Evolutionary conservation across 176 grass and related monocot genomes (phyloP).

Genomic region (Phyllostachys edulis): DNA sequence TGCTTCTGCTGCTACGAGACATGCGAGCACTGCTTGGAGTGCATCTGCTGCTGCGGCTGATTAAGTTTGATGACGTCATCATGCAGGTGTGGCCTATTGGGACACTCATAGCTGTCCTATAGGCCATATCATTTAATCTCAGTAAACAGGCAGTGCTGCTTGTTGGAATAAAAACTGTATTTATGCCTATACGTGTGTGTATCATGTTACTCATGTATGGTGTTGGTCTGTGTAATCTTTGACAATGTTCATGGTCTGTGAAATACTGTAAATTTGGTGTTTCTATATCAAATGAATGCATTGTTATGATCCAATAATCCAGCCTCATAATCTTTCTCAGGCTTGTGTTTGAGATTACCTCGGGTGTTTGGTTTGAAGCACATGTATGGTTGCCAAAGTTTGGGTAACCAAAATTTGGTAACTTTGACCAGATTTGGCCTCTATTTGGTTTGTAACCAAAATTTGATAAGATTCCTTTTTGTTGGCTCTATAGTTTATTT

Average conservation of each 20-base stretch:
- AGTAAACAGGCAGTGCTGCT: background rate
- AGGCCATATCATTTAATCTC: background rate
- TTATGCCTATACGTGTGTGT: background rate
- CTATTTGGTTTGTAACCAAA: background rate
- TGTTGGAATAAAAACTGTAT: slow-evolving; percentile 25
- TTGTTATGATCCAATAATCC: no score
- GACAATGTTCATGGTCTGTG: background rate
- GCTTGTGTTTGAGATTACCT: no score
- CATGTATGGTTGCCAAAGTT: background rate
- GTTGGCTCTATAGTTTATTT: background rate
- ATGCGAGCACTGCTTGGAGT: slow-evolving; percentile 55
- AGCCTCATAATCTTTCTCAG: no score
- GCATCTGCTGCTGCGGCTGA: slow-evolving; percentile 54
- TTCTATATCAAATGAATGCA: background rate
- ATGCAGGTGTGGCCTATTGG: background rate
- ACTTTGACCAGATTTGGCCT: background rate
- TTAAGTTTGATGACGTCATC: background rate
- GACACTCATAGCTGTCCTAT: slow-evolving; percentile 12
- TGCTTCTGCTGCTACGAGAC: slow-evolving; percentile 65
- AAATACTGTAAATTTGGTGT: slow-evolving; percentile 5
- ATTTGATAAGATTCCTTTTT: background rate
- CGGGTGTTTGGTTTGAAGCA: background rate
- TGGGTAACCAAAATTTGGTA: background rate
- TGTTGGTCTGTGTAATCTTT: slow-evolving; percentile 2
- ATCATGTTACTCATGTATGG: background rate